Conservation (phyloP, 129 eudicot genomes). For the Pseudognaphalium luteoalbum region DNA sequence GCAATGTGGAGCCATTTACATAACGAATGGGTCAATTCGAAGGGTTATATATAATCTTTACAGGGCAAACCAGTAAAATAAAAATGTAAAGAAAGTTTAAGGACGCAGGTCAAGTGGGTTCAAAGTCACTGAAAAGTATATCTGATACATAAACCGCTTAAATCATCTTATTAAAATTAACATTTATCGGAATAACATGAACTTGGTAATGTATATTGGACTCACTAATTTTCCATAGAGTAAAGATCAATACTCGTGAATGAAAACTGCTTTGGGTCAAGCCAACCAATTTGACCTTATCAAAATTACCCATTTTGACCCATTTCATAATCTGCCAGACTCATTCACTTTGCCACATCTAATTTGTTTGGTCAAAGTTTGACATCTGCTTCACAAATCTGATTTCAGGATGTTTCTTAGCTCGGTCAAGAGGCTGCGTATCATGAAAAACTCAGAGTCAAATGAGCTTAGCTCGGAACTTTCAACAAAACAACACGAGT, state of each 20-base stretch:
- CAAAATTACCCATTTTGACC: neutral
- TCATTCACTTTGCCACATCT: neutral
- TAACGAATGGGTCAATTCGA: neutral
- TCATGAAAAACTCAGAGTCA: constrained; percentile 82
- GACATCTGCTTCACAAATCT: constrained; percentile 1
- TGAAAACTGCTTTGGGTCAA: neutral
- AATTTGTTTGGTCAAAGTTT: constrained; percentile 7
- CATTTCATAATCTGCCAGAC: neutral
- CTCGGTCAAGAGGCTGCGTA: constrained; percentile 86
- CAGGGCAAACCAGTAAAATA: neutral
- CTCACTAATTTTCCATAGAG: neutral
- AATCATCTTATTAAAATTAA: neutral
- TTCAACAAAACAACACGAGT: constrained; percentile 45
- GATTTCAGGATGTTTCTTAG: constrained; percentile 81
- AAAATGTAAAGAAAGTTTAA: neutral
- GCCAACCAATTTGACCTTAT: neutral
- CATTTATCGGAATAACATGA: neutral
- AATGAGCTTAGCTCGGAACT: constrained; percentile 67
- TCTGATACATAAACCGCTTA: neutral
- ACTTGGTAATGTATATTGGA: neutral
- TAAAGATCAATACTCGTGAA: neutral
- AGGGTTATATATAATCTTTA: neutral
- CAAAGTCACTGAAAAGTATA: neutral
- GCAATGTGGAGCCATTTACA: neutral
- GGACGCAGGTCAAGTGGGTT: neutral